phyloP scores from a whole-genome alignment of 352 stramenopile genomes.

The Globisporangium uncinulatum region DNA sequence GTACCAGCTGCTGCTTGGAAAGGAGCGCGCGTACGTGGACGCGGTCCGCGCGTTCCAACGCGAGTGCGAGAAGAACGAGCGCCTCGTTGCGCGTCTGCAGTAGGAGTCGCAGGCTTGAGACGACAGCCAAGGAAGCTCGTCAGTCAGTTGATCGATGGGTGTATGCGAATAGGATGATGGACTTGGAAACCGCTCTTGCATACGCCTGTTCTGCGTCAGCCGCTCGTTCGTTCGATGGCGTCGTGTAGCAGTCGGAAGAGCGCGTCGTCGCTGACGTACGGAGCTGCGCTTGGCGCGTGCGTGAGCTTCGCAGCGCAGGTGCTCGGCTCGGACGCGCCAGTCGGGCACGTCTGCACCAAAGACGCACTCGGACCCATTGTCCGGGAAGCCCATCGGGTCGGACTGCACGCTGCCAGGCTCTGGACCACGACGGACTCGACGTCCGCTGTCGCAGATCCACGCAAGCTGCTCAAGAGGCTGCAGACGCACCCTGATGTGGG shows the following conservation, averaged over 20 bases:
- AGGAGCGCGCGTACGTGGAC: constrained; percentile 79
- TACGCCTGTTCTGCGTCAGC: no score
- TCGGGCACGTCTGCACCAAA: constrained; percentile 42
- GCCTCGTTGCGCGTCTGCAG: constrained; percentile 24
- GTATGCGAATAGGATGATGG: no score
- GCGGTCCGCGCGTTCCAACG: constrained; percentile 86
- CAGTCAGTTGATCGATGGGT: not conserved
- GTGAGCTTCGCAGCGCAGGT: constrained; percentile 38
- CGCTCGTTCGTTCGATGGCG: no score
- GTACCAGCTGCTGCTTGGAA: constrained; percentile 70
- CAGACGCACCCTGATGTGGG: constrained; percentile 9
- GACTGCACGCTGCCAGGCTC: constrained; percentile 26
- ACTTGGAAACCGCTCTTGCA: no score
- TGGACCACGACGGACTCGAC: not conserved
- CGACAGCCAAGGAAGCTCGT: not conserved
- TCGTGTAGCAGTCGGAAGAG: constrained; percentile 29
- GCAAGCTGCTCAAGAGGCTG: constrained; percentile 20
- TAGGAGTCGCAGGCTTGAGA: not conserved
- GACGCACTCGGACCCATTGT: constrained; percentile 39
- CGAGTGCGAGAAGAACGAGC: constrained; percentile 85
- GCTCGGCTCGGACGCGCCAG: constrained; percentile 13
- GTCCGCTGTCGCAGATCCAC: constrained; percentile 10
- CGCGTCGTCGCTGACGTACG: constrained; percentile 10
- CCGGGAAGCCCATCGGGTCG: constrained; percentile 46
- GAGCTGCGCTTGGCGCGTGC: constrained; percentile 34